Conservation (phyloP, 495 filamentous ascomycete species). For the Penicillium daleae region DNA sequence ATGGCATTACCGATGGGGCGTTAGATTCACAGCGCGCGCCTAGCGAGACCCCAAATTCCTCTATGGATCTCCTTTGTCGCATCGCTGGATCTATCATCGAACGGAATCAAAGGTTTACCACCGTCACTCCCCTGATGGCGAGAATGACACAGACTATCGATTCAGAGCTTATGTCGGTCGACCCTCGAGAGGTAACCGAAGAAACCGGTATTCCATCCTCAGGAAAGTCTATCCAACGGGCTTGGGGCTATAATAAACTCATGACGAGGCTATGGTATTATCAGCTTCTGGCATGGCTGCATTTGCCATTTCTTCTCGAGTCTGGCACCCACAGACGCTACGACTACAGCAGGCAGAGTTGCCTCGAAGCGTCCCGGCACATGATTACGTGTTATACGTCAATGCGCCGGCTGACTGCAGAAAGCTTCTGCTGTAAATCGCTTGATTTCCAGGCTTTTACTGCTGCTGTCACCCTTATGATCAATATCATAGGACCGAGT, state of each 20-base stretch:
- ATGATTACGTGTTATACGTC: constrained; percentile 46
- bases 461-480: constrained; percentile 48
- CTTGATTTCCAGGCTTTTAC: constrained; percentile 58
- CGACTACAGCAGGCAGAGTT: constrained; percentile 40
- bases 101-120: constrained; percentile 43
- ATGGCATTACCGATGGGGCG: constrained; percentile 16
- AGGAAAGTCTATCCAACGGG: constrained; percentile 32
- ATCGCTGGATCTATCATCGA: constrained; percentile 53
- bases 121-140: constrained; percentile 40
- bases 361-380: constrained; percentile 40
- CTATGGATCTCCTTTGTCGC: constrained; percentile 24
- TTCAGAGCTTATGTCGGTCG: constrained; percentile 11
- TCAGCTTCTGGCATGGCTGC: constrained; percentile 45
- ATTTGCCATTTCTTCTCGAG: constrained; percentile 56
- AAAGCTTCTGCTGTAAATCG: constrained; percentile 47
- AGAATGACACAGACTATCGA: constrained; percentile 43
- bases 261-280: constrained; percentile 27
- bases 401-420: constrained; percentile 36
- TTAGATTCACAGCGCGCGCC: constrained; percentile 3
- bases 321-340: constrained; percentile 39
- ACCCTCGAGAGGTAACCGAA: constrained; percentile 30
- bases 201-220: constrained; percentile 32
- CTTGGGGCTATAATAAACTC: constrained; percentile 7
- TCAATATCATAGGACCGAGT: constrained; percentile 42
- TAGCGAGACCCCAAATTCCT: neutral